Base-by-base conservation (phyloP, 352 stramenopile genomes). In the Phytophthora sansomeana region DNA sequence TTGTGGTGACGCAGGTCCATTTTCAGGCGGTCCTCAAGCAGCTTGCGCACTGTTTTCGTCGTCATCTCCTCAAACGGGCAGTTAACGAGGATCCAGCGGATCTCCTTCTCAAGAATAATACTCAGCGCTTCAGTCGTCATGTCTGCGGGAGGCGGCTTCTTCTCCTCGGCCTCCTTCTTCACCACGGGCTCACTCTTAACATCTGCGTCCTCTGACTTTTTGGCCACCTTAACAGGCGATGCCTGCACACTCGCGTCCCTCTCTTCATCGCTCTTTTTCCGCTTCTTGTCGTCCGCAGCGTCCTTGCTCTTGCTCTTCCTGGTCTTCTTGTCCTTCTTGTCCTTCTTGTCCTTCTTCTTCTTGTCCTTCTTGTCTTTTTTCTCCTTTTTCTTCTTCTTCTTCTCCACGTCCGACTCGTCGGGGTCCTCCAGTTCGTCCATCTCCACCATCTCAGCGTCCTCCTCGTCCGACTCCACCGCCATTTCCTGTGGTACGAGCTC, bases 31-130 rank as follows among this genome's bases (percentile, higher is more conserved):
- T 90, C 72, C 48, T 93, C 82, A 0, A 95, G 71, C 58, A 91
- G 39, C 53, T 92, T 91, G 32, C 87, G 72, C 46, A 95, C 78
- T 8, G 75, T 95, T 57, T 91, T 90, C 6, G 87, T 95, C 4
- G 87, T 95, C 77, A 95, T 90, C 50, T 92, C 83, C 28, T 95
- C 85, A 52, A 93, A 91, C 33, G 83, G 76, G 47, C 79, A 91
- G 44, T 93, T 93, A 4, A 78, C 68, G 1, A 95, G 62, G 43
- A 95, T 92, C 78, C 82, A 89, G 13, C 83, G 81, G 50, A 95
- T 95, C 62, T 94, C 85, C 32, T 81, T 83, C 55, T 95, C 87
- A 9, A 95, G 62, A 10, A 90, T 50, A 3, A 74, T 77, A 21
- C 69, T 85, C 3, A 95, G 59, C 32, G 67, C 71, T 26, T 89